Base-by-base conservation (phyloP, 495 filamentous ascomycete species). In the Tuber indicum region DNA sequence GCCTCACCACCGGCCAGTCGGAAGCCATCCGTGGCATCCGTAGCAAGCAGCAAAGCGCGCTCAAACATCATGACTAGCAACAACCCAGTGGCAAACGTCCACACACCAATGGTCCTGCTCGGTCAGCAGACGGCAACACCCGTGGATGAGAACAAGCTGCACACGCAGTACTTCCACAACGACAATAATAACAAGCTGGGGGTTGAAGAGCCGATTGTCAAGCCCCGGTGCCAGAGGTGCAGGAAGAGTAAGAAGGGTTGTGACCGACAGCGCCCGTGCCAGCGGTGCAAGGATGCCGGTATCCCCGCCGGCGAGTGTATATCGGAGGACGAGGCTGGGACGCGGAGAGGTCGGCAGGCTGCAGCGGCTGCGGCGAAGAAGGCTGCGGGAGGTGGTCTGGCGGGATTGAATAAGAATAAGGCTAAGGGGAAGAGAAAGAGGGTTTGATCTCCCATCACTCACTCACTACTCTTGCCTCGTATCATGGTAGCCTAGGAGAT, bases 191-290 rank as follows among this genome's bases (percentile, higher is more conserved):
- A 89, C 78, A 76, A 80, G 17, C 90, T 94, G 72, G 92, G 89
- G 71, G 90, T 90, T 7, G 96, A 97, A 77, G 93, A 97, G 69
- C 93, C 96, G 72, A 94, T 97, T 79, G 86, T 92, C 52, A 97
- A 98, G 85, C 96, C 96, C 44, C 94, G 96, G 79, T 99, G 96
- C 87, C 96, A 98, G 84, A 92, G 96, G 70, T 99, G 96, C 87
- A 91, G 96, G 77, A 98, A 98, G 89, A 98, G 94, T 84, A 99
- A 99, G 88, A 99, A 99, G 86, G 96, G 96, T 9, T 99, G 96
- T 83, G 96, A 99, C 87, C 91, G 96, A 74, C 94, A 97, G 82
- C 91, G 96, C 62, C 96, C 96, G 17, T 99, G 96, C 82, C 92
- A 93, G 52, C 89, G 96, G 77, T 99, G 96, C 89, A 93, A 93